These are phyloP conservation scores for Trypanosoma theileri DNA, from an alignment of 208 protist genomes.

Conservation along the genomic window DNA sequence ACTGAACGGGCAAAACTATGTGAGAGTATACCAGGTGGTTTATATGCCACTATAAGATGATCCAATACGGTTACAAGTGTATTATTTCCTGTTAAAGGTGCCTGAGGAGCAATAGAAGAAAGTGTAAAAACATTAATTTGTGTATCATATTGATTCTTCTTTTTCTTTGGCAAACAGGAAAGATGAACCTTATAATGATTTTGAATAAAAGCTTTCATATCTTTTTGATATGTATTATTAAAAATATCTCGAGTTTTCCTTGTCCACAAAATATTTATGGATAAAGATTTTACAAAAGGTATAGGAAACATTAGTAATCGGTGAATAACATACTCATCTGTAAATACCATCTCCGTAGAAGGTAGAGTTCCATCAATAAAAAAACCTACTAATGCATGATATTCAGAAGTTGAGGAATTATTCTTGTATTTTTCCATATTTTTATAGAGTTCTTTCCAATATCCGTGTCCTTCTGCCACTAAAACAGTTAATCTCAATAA, in stretches of 20 bases:
- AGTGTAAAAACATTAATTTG: conserved; percentile 19
- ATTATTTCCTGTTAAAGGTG: conserved; percentile 3
- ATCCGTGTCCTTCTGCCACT: conserved; percentile 27
- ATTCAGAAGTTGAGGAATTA: conserved; percentile 4
- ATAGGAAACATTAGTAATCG: conserved; percentile 29
- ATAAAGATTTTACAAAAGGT: conserved; percentile 1
- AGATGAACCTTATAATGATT: conserved; percentile 27
- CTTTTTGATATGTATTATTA: background rate
- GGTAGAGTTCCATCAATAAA: conserved; percentile 13
- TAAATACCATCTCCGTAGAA: conserved; percentile 2
- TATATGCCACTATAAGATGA: conserved; percentile 33
- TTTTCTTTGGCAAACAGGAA: conserved; percentile 16
- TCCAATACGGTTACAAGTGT: conserved; percentile 22
- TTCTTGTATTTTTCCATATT: conserved; percentile 11
- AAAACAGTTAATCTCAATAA: conserved; percentile 26
- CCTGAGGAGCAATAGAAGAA: conserved; percentile 16
- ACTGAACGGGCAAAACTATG: conserved; percentile 31
- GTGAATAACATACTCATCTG: conserved; percentile 30
- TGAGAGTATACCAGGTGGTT: conserved; percentile 26
- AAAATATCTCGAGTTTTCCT: conserved; percentile 1
- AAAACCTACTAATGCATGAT: conserved; percentile 24
- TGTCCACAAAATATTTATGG: conserved; percentile 12
- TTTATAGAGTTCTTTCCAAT: conserved; percentile 15
- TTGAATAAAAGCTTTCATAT: conserved; percentile 26
- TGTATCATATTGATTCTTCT: background rate